Evolutionary conservation across 495 filamentous ascomycete species (phyloP).

Genomic region (Podospora tetraspora): DNA sequence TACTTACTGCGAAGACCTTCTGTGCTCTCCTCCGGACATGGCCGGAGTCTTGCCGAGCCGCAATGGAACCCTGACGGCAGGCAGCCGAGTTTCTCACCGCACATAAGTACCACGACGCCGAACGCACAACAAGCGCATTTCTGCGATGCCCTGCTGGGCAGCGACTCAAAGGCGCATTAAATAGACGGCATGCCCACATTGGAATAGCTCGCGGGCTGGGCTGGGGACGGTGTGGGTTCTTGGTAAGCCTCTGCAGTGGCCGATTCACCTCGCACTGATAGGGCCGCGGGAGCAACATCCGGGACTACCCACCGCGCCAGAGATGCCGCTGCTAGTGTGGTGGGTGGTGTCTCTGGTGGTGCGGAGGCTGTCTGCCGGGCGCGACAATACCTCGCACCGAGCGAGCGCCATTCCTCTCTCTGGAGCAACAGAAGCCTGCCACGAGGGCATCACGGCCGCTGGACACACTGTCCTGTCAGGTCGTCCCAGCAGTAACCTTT

Average conservation of each 20-base stretch:
- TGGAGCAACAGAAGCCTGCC: not conserved
- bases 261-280: not conserved
- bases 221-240: not conserved
- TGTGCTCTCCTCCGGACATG: not conserved
- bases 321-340: not conserved
- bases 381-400: not conserved
- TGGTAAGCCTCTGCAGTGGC: not conserved
- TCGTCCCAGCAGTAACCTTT: not conserved
- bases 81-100: not conserved
- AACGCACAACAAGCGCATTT: not conserved
- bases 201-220: not conserved
- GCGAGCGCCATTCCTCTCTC: not conserved
- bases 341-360: too few relatives aligned
- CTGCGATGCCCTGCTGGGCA: not conserved
- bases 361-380: too few relatives aligned
- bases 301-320: not conserved
- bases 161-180: not conserved
- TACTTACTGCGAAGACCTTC: not conserved
- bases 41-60: not conserved
- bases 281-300: not conserved
- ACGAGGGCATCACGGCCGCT: not conserved
- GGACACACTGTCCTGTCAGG: not conserved
- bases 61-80: not conserved
- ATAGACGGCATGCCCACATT: not conserved
- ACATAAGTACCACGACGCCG: not conserved